Base-by-base conservation (phyloP, 1,284 basidiomycete genomes). In the Trichosporon faecale region DNA sequence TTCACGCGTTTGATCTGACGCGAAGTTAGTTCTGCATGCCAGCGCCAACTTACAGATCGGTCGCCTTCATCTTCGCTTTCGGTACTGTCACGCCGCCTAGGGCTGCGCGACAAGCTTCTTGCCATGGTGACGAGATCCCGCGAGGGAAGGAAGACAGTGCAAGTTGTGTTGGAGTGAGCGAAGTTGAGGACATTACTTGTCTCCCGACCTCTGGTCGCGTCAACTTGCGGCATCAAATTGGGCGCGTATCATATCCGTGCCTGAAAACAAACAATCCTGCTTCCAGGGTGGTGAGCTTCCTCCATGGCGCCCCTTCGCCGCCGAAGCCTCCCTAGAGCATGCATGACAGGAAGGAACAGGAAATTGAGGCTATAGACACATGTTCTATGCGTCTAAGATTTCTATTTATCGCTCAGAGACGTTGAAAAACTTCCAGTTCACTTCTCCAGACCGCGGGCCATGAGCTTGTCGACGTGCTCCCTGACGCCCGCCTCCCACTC, bases 401-500 rank as follows among this genome's bases (percentile, higher is more conserved):
- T 52, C 49, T 52, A 52, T 52, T 9, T 11, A 25, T 8, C 11
- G 4, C 25, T 25, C 21, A 9, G 7, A 23, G 9, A 8, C 25
- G 49, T 9, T 25, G 21, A 52, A 21, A 52, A 8, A 5, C 5
- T 52, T 7, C 5, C 21, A 23, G 16, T 11, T 61, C 35, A 61
- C 57, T 61, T 31, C 29, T 61, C 27, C 3, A 61, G 16, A 16
- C 57, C 27, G 2, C 72, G 65, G 0, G 74, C 74, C 73, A 78
- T 76, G 65, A 75, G 73, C 69, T 73, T 69, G 66, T 77, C 76
- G 23, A 82, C 66, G 60, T 80, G 76, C 3, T 75, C 76, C 33
- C 77, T 68, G 16, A 77, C 77, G 0, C 74, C 71, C 18, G 18
- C 44, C 66, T 77, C 75, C 80, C 80, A 82, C n/a, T 82, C 80